Conservation (phyloP, 179 eudicot genomes). For the Beta lomatogona region DNA sequence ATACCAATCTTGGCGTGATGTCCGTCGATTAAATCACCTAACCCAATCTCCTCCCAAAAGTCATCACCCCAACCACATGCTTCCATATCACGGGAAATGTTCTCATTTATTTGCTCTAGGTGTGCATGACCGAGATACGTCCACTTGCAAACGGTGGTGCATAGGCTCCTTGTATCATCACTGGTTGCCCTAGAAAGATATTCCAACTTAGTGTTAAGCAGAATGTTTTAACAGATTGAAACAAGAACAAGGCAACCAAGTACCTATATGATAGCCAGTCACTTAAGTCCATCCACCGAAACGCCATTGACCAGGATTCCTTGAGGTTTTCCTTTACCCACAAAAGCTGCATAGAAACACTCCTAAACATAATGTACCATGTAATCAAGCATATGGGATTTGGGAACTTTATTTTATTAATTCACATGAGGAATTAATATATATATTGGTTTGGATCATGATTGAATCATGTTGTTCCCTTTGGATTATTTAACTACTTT, state of each 20-base stretch:
- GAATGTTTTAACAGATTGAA: not conserved
- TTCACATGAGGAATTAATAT: too few relatives aligned
- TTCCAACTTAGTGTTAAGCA: constrained; percentile 4
- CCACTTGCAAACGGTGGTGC: constrained; percentile 99
- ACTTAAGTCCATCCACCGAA: too few relatives aligned
- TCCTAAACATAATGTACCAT: too few relatives aligned
- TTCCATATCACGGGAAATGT: constrained; percentile 81
- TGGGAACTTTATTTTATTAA: too few relatives aligned
- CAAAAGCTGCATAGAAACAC: too few relatives aligned
- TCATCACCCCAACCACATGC: constrained; percentile 99
- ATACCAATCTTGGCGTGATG: constrained; percentile 98
- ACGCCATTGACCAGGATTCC: too few relatives aligned
- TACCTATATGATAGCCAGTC: too few relatives aligned
- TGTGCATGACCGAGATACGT: constrained; percentile 99
- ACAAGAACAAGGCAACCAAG: constrained; percentile 14
- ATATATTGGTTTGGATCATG: too few relatives aligned
- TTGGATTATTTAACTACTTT: too few relatives aligned
- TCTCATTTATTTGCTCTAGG: constrained; percentile 66
- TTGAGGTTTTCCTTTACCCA: too few relatives aligned
- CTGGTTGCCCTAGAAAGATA: constrained; percentile 81
- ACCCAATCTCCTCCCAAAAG: constrained; percentile 98
- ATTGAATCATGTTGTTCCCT: too few relatives aligned
- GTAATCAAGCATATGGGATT: too few relatives aligned
- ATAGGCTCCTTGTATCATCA: constrained; percentile 96
- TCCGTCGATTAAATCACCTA: constrained; percentile 89